Base-by-base conservation (phyloP, 345 rosid genomes). In the Physaria fendleri region DNA sequence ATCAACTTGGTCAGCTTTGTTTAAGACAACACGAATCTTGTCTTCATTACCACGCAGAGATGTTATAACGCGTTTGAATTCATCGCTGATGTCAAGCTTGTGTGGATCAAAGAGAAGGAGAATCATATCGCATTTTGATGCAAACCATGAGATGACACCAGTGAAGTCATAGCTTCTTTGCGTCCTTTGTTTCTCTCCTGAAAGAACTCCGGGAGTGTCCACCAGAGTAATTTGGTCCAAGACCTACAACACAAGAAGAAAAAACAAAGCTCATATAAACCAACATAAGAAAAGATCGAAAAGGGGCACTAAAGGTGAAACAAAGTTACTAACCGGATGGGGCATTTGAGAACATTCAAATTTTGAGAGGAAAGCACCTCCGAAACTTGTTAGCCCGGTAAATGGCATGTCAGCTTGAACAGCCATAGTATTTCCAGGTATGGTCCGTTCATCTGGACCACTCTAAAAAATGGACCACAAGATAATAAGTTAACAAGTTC, bases 101-200 rank as follows among this genome's bases (percentile, higher is more conserved):
- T 93, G 97, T 35, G 97, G 99, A 68, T 93, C 99, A 70, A 93
- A 93, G 43, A 93, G 76, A 67, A 93, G 97, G 43, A 93, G 84
- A 68, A 93, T 93, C 73, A 90, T 77, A 65, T 93, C 99, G 33
- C 95, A 83, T 71, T 93, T 93, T 35, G 97, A 83, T 49, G 99
- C 97, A 69, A 87, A 93, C 99, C 97, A 93, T 18, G 99, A 87
- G 53, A 84, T 89, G 24, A 78, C 87, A 22, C 96, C 99, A 5
- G 97, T 93, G 67, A 89, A 93, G 54, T 89, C 96, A 60, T 89
- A 89, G 59, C 87, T 79, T 13, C 97, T 59, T n/a, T 83, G 96
- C 17, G 90, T 85, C 54, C 96, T 63, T 75, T 89, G 97, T 58
- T 93, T 93, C 73, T 93, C 96, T 56, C 97, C 96, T 3, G 97